phyloP scores from a whole-genome alignment of 1,284 basidiomycete genomes.

The Cerrena zonata region DNA sequence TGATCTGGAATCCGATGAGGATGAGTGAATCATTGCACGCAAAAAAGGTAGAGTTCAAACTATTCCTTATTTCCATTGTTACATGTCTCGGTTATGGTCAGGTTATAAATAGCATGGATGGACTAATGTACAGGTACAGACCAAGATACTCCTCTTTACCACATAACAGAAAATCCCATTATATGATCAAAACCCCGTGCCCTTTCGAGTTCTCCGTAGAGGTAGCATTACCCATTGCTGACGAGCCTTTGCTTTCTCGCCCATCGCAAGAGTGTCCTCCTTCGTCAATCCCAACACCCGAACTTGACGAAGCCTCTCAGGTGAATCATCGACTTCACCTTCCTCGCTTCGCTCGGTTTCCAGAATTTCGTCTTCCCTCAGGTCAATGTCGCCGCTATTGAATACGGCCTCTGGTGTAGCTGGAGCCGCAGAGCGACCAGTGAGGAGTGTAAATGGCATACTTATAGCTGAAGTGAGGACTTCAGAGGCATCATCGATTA shows the following conservation, averaged over 20 bases:
- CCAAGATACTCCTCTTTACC: no score
- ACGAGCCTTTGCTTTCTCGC: conserved; percentile 29
- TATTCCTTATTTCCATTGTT: no score
- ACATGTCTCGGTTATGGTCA: no score
- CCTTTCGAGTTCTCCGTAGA: conserved; percentile 25
- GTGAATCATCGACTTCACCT: conserved; percentile 68
- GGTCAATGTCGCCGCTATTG: conserved; percentile 54
- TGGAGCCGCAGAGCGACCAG: conserved; percentile 29
- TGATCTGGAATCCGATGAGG: no score
- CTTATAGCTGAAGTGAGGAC: conserved; percentile 54
- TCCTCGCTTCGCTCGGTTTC: conserved; percentile 73
- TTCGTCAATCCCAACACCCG: conserved; percentile 35
- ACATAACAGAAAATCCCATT: no score
- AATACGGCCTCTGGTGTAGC: conserved; percentile 61
- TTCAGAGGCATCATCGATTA: conserved; percentile 64
- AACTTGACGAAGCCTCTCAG: conserved; percentile 40
- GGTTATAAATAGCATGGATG: no score
- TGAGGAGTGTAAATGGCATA: conserved; percentile 45
- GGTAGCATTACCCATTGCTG: conserved; percentile 37
- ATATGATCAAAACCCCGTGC: conserved; percentile 10
- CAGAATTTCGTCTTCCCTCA: conserved; percentile 68
- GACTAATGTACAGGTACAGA: no score
- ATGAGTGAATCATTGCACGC: no score
- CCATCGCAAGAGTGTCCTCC: conserved; percentile 24
- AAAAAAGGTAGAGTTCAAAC: no score